Base-by-base conservation (phyloP, 2,329 filamentous ascomycete species). In the Aspergillus alliaceus region DNA sequence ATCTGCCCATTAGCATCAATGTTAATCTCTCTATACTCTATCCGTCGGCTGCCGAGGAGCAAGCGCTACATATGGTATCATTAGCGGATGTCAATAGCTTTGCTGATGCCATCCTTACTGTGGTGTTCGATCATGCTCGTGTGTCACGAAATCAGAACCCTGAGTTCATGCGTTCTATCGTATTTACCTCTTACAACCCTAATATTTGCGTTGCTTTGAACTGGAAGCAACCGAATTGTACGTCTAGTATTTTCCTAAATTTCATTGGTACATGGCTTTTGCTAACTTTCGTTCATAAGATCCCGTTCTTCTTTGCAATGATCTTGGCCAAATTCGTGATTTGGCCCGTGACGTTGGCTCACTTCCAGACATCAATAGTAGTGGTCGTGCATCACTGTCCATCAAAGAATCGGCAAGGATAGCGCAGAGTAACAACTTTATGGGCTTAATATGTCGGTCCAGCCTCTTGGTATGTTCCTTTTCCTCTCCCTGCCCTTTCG, bases 211-310 rank as follows among this genome's bases (percentile, higher is more conserved):
- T 91, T 15, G 93, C 93, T 5, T 78, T 99, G 66, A 99, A 99
- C 76, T 99, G 95, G 95, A 99, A 99, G 75, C 95, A 99, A 74
- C 95, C 95, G 2, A 99, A 98, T 71, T 99, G 86, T 88, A 72
- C 77, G 84, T 77, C 15, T 29, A 4, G 24, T 27, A 9, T n/a
- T 9, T 47, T 14, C 6, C 11, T 25, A n/a, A n/a, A 37, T 1
- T 15, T 27, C 7, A 27, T n/a, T 31, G 18, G 22, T 29, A 25
- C 15, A 15, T 25, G 12, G 12, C 20, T 7, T 56, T 39, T 37
- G 22, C 53, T 59, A 54, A 62, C 29, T 11, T 49, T 11, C n/a
- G 40, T 27, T 39, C n/a, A 11, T 32, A 25, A 59, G 86, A 96
- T 72, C 95, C 95, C 0, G 91, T 98, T 0, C 90, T 99, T 66